Evolutionary conservation across 2,329 filamentous ascomycete genomes (phyloP), one percentile per base, ranked within the genome.

Genomic region (Aplosporella prunicola): DNA sequence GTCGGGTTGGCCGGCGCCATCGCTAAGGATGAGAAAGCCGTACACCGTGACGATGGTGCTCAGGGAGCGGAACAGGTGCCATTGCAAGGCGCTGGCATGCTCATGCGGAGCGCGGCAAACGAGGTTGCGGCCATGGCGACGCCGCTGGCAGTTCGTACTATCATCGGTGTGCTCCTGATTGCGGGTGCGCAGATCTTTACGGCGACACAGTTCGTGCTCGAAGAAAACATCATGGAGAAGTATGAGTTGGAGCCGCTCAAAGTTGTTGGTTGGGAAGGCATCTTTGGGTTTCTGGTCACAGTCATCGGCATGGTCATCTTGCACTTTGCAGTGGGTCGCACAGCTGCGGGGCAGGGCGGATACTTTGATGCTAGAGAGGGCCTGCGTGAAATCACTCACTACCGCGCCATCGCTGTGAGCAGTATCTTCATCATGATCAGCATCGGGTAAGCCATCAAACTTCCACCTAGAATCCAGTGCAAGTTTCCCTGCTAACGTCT

Each of bases 101-200:
- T 39, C 23, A 25, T 39, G 36, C 36, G 36, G 20, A 39, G 30
- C 10, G 29, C 30, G 4, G 17, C 29, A 5, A 26, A 33, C 11
- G 36, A 33, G 29, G 30, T 29, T 17, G 22, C 30, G 20, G 24
- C 38, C 17, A 35, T 35, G 20, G 62, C 67, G 26, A 64, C 68
- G 3, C 67, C 74, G 1, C 70, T 72, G 34, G 74, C 83, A 6
- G 61, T 82, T 2, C 67, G 76, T 47, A 85, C 86, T 1, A 64
- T 94, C 36, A 64, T 95, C 20, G 91, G 91, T 18, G 82, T 98
- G 11, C 65, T 91, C 15, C 70, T 96, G 40, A 96, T 98, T 55
- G 91, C 91, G 3, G 82, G 82, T 3, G 91, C 89, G 1, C 91
- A 98, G 63, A 82, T 98, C 55, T 96, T 98, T 58, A 96, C 91